Evolutionary conservation across 345 rosid species (phyloP).

Genomic region (Chamaenerion angustifolium): DNA sequence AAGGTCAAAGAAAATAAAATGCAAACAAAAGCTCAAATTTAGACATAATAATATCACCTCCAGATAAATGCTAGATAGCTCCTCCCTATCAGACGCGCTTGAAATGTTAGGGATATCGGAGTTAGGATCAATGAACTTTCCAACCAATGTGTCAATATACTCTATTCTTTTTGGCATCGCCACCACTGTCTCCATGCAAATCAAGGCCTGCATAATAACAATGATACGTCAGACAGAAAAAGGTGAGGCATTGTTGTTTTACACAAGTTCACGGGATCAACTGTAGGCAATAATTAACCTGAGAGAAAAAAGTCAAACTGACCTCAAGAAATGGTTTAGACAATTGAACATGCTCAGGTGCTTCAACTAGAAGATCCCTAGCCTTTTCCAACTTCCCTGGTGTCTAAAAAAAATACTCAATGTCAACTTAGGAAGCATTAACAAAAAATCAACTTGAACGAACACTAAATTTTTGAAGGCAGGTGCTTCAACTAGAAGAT

Average conservation of each 20-base stretch:
- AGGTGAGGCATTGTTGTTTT: neutral
- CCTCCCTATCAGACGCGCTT: slow-evolving; percentile 65
- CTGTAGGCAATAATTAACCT: too few relatives aligned
- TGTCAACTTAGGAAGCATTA: too few relatives aligned
- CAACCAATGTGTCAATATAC: slow-evolving; percentile 60
- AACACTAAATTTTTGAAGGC: too few relatives aligned
- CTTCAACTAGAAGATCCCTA: slow-evolving; percentile 51
- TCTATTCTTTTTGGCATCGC: slow-evolving; percentile 58
- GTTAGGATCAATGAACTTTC: slow-evolving; percentile 47
- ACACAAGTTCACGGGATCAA: neutral
- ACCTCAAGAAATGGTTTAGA: slow-evolving; percentile 78
- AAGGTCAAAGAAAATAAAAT: too few relatives aligned
- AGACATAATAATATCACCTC: slow-evolving; percentile 37
- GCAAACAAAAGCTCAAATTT: too few relatives aligned
- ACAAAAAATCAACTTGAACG: too few relatives aligned
- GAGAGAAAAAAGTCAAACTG: neutral
- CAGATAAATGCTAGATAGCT: slow-evolving; percentile 63
- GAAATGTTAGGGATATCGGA: slow-evolving; percentile 34
- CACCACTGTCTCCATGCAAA: slow-evolving; percentile 63
- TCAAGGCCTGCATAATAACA: slow-evolving; percentile 31
- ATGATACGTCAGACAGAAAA: slow-evolving; percentile 6
- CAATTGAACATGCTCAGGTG: slow-evolving; percentile 62
- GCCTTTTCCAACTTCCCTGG: slow-evolving; percentile 64
- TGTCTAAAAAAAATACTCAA: slow-evolving; percentile 27
- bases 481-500: slow-evolving; percentile 54